Percentiles rank a stretch among this genome's conserved stretches.
phyloP scores from a whole-genome alignment of 176 grass and related monocot species.

The Triticum monococcum region DNA sequence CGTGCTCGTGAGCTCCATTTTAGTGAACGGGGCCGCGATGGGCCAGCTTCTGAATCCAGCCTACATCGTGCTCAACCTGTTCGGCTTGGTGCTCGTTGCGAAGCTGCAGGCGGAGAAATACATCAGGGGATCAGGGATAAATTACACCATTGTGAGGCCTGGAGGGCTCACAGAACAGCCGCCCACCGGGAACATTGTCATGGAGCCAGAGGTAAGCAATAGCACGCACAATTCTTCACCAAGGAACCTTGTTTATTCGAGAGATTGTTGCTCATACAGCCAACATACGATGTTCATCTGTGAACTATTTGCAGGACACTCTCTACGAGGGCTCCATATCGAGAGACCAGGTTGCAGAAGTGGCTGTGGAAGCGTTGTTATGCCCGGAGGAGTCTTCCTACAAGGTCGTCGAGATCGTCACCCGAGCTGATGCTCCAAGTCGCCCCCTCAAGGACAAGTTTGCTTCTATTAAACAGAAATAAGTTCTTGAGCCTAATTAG shows the following conservation, averaged over 20 bases:
- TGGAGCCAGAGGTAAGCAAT: slow-evolving; percentile 56
- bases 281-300: neutral
- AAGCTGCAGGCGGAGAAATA: slow-evolving; percentile 74
- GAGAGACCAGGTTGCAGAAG: slow-evolving; percentile 62
- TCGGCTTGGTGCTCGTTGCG: slow-evolving; percentile 64
- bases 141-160: slow-evolving; percentile 76
- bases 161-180: slow-evolving; percentile 66
- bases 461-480: slow-evolving; percentile 47
- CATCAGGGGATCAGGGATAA: slow-evolving; percentile 63
- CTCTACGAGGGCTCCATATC: slow-evolving; percentile 75
- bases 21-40: slow-evolving; percentile 54
- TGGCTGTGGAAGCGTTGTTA: slow-evolving; percentile 53
- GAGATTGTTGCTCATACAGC: neutral
- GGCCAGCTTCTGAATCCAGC: slow-evolving; percentile 74
- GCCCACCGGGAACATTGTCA: slow-evolving; percentile 48
- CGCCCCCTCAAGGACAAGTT: slow-evolving; percentile 44
- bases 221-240: neutral
- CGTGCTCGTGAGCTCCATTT: slow-evolving; percentile 65
- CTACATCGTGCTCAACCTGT: slow-evolving; percentile 65
- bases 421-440: slow-evolving; percentile 42
- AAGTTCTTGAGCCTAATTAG: neutral
- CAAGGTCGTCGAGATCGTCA: slow-evolving; percentile 69
- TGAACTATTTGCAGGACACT: slow-evolving; percentile 44
- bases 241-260: no score
- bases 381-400: slow-evolving; percentile 56